These are phyloP conservation scores for Ophiostoma sp. DNA, from an alignment of 2,329 filamentous ascomycete species.

Conservation along the genomic window DNA sequence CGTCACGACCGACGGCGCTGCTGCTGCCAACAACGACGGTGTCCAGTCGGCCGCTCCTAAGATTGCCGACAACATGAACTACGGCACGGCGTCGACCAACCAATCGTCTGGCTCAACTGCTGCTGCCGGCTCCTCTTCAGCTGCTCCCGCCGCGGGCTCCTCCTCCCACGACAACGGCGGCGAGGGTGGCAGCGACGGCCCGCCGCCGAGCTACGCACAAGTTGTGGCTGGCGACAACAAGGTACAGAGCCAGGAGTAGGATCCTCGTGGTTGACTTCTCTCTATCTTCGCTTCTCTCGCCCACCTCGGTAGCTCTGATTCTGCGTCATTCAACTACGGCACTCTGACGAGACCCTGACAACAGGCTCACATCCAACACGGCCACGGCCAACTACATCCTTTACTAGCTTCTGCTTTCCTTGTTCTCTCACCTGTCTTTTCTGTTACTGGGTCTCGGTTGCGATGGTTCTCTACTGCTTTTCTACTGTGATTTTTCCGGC, in stretches of 20 bases:
- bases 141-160: conserved; percentile 29
- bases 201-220: conserved; percentile 85
- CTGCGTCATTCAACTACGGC: background rate
- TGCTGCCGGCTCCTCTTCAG: conserved; percentile 25
- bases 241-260: conserved; percentile 68
- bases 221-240: conserved; percentile 90
- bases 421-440: background rate
- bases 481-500: background rate
- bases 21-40: background rate
- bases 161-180: conserved; percentile 39
- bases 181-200: conserved; percentile 48
- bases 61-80: conserved; percentile 45
- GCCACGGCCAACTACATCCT: background rate
- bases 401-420: background rate
- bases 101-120: no score
- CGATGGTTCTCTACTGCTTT: background rate
- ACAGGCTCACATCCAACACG: background rate
- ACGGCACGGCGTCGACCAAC: conserved; percentile 46
- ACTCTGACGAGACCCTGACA: background rate
- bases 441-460: background rate
- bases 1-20: conserved; percentile 14
- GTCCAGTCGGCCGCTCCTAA: conserved; percentile 32
- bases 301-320: background rate
- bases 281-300: background rate
- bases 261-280: background rate